These are phyloP conservation scores for Taiozyma sp. DNA, from an alignment of 1,139 yeast species.

Conservation along the genomic window DNA sequence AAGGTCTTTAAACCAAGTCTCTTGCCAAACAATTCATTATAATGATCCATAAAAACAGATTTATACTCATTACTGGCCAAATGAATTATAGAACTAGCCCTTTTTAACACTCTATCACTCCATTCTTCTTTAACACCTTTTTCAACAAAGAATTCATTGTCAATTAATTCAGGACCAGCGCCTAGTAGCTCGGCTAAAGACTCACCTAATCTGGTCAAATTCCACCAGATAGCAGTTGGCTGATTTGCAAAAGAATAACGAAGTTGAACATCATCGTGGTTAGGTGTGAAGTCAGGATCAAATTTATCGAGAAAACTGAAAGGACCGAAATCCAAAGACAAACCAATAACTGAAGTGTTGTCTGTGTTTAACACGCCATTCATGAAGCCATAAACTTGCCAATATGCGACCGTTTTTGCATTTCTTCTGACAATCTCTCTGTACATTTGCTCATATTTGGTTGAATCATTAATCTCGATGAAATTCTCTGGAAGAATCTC, in stretches of 20 bases:
- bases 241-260: slow-evolving; percentile 79
- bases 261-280: slow-evolving; percentile 71
- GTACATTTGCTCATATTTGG: slow-evolving; percentile 67
- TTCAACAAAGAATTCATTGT: slow-evolving; percentile 31
- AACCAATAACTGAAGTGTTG: slow-evolving; percentile 81
- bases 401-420: slow-evolving; percentile 72
- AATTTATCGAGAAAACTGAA: slow-evolving; percentile 85
- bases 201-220: slow-evolving; percentile 80
- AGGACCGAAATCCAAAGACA: slow-evolving; percentile 93
- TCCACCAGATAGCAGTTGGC: slow-evolving; percentile 93
- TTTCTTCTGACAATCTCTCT: slow-evolving; percentile 65
- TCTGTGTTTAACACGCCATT: slow-evolving; percentile 96
- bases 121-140: slow-evolving; percentile 40
- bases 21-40: slow-evolving; percentile 52
- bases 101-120: slow-evolving; percentile 44
- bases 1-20: slow-evolving; percentile 59
- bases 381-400: slow-evolving; percentile 90
- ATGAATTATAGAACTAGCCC: slow-evolving; percentile 65
- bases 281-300: slow-evolving; percentile 79
- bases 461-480: slow-evolving; percentile 33
- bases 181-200: slow-evolving; percentile 78
- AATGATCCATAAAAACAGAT: slow-evolving; percentile 51
- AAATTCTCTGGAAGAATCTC: slow-evolving; percentile 4
- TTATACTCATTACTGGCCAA: slow-evolving; percentile 63
- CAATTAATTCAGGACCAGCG: slow-evolving; percentile 47